Evolutionary conservation across 2,329 filamentous ascomycete genomes (phyloP), one percentile per base, ranked within the genome.

Genomic region (Penicillium sumatraense): DNA sequence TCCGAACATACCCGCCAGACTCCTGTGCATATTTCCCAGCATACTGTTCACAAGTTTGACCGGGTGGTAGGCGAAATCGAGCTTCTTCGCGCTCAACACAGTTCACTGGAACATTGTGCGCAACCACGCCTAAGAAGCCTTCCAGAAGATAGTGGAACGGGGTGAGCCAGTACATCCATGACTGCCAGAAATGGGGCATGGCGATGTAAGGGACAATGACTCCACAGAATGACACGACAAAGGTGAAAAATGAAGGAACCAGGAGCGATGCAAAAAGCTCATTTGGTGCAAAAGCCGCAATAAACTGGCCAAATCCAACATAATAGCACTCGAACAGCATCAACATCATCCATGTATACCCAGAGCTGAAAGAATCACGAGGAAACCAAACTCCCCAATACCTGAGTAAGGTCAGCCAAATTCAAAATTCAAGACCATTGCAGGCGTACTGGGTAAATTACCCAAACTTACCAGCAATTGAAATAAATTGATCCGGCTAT

Each of bases 181-280:
- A 72, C 13, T 79, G 75, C 89, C 89, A 92, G 72, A 91, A 91
- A 0, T 71, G 63, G 8, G 85, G 82, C 20, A 92, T 80, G 23
- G 81, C 80, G 0, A 65, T 64, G 59, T 87, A 90, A 0, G 89
- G 88, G 0, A 91, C 89, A 5, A 91, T 78, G 1, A 92, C 87
- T 58, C 89, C 89, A 63, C 88, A 91, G 76, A 93, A 92, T 1
- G 82, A 83, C 8, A 90, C 80, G 2, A 91, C 77, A 36, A 85
- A 89, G 23, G 87, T 81, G 75, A 90, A 89, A 72, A 89, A 88
- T 3, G 89, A 69, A 0, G 88, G 88, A 1, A 89, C 86, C 1
- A 89, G 76, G 0, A 89, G 72, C 3, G 84, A 86, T 1, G 87
- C 87, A 16, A 89, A 78, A 3, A 89, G 75, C 56, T 86, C 85